These are phyloP conservation scores for Cryptococcus sp. DNA, from an alignment of 1,284 basidiomycete genomes.

Conservation along the genomic window DNA sequence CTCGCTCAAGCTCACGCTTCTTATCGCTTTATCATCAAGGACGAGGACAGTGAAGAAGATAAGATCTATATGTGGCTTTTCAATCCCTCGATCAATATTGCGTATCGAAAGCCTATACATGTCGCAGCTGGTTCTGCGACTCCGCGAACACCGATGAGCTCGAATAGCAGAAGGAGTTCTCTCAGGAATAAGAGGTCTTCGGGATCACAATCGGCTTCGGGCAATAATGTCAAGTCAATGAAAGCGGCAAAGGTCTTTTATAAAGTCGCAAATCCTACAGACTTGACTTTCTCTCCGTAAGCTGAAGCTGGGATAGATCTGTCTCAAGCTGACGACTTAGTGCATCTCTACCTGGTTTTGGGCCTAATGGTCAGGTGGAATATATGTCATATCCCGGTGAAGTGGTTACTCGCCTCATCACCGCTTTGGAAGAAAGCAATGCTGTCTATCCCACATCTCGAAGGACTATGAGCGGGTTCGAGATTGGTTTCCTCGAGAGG, in stretches of 20 bases:
- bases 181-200: not conserved
- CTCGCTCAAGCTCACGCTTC: constrained; percentile 81
- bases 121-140: constrained; percentile 3
- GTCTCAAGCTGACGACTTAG: not conserved
- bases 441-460: constrained; percentile 22
- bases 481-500: constrained; percentile 40
- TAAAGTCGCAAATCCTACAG: constrained; percentile 14
- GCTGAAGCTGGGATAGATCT: not conserved
- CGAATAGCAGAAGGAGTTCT: not conserved
- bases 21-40: constrained; percentile 76
- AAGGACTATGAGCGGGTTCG: constrained; percentile 31
- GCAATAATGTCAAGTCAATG: not conserved
- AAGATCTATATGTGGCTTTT: constrained; percentile 69
- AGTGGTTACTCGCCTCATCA: constrained; percentile 26
- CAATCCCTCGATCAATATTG: constrained; percentile 73
- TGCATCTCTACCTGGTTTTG: constrained; percentile 18
- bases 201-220: not conserved
- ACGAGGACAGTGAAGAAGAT: constrained; percentile 46
- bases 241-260: constrained; percentile 35
- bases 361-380: constrained; percentile 26
- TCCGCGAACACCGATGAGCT: not conserved
- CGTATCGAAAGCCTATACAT: constrained; percentile 51
- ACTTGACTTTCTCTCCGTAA: not conserved
- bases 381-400: constrained; percentile 27
- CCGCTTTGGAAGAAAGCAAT: constrained; percentile 24